phyloP scores from a whole-genome alignment of 2,329 filamentous ascomycete species.

The Talaromyces sp. region DNA sequence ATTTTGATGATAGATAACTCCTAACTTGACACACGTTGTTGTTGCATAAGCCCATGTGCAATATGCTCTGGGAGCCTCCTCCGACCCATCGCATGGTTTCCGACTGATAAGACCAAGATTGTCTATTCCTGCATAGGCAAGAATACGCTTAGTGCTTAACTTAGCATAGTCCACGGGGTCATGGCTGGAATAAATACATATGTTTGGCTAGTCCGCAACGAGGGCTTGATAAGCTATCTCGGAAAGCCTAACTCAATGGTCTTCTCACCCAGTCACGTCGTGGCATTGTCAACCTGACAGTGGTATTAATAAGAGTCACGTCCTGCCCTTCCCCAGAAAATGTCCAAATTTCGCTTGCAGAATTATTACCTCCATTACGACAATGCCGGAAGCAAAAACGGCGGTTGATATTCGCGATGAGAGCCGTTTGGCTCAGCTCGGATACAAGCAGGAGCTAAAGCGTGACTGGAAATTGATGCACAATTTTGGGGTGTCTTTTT shows the following conservation, averaged over 20 bases:
- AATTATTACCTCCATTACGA: neutral
- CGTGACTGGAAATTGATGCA: constrained; percentile 14
- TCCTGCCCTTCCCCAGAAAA: neutral
- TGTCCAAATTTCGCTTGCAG: neutral
- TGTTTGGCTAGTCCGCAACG: neutral
- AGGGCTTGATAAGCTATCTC: neutral
- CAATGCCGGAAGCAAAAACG: neutral
- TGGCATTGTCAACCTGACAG: neutral
- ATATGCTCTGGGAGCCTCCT: neutral
- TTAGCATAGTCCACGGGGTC: neutral
- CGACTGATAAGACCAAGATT: neutral
- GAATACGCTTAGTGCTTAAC: neutral
- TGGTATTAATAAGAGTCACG: neutral
- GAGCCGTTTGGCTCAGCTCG: constrained; percentile 13
- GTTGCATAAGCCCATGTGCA: too few species aligned
- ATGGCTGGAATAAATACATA: too few species aligned
- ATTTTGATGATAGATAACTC: too few species aligned
- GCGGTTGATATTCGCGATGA: constrained; percentile 11
- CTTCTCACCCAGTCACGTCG: neutral
- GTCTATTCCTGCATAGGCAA: neutral
- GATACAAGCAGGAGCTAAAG: constrained; percentile 13
- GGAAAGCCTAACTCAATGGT: neutral
- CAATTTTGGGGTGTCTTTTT: constrained; percentile 16
- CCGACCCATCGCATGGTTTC: neutral
- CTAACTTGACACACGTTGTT: too few species aligned